These are phyloP conservation scores for Nicotiana rustica DNA, from an alignment of 305 asterid species.

Conservation along the genomic window DNA sequence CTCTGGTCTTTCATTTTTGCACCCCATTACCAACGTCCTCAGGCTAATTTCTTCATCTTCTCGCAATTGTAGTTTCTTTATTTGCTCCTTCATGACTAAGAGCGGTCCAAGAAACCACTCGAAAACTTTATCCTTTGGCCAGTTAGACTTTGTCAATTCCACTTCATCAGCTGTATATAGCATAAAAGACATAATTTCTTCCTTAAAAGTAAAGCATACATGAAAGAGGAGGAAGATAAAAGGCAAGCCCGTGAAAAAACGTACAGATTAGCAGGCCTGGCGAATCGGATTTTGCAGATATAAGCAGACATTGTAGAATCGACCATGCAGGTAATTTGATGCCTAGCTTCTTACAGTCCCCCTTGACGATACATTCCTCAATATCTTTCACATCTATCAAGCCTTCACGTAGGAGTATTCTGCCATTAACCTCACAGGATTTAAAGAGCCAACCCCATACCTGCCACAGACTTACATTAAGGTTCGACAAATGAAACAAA, in stretches of 20 bases:
- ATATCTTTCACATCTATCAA: slow-evolving; percentile 71
- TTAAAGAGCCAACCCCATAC: slow-evolving; percentile 93
- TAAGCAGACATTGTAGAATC: slow-evolving; percentile 72
- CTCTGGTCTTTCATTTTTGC: slow-evolving; percentile 70
- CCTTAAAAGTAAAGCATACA: neutral
- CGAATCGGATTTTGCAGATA: slow-evolving; percentile 67
- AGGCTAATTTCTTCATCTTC: slow-evolving; percentile 70
- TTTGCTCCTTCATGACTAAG: slow-evolving; percentile 84
- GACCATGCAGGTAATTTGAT: slow-evolving; percentile 87
- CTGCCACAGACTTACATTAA: slow-evolving; percentile 45
- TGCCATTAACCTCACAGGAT: slow-evolving; percentile 76
- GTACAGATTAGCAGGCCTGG: slow-evolving; percentile 71
- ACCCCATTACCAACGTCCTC: slow-evolving; percentile 59
- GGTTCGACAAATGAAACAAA: neutral
- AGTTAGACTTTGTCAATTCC: slow-evolving; percentile 69
- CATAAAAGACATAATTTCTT: slow-evolving; percentile 23
- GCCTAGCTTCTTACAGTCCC: slow-evolving; percentile 75
- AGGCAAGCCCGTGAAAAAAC: slow-evolving; percentile 34
- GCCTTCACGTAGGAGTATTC: slow-evolving; percentile 70
- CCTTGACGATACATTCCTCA: slow-evolving; percentile 69
- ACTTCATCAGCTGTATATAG: slow-evolving; percentile 62
- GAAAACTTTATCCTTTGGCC: slow-evolving; percentile 73
- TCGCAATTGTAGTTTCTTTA: slow-evolving; percentile 60
- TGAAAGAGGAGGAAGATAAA: neutral
- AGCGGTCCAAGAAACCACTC: slow-evolving; percentile 88